Base-by-base conservation (phyloP, 805 yeast species). In the Saturnispora silvae region DNA sequence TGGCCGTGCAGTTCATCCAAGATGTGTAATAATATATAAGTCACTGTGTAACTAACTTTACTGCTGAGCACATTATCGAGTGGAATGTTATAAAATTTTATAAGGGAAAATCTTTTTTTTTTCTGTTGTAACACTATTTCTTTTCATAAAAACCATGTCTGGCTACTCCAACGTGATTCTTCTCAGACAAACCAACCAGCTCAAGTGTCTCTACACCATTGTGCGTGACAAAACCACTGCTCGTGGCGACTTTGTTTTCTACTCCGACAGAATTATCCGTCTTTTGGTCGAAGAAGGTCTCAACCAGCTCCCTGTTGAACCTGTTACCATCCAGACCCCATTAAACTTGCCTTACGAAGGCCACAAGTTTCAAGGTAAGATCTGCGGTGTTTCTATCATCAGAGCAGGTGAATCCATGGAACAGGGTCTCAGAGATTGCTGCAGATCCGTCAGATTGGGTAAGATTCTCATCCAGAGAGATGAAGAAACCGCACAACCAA, bases 331-430 rank as follows among this genome's bases (percentile, higher is more conserved):
- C 32, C 68, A 68, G 36, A 87, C 97, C 25, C 89, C 94, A 32
- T 77, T 92, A 10, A 80, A 78, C 37, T 69, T 75, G 45, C 60
- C 62, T 27, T 85, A 73, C 56, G 68, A 72, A 3, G 99, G 99
- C 11, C 79, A 80, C 40, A 67, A 69, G 42, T 89, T 89, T 58
- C 63, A 75, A 52, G 97, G 98, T 31, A 86, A 84, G 60, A 92
- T 92, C 43, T 89, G 97, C 58, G 99, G 99, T 47, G 99, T 92
- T 26, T 85, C 96, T 14, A 92, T 92, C 55, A 94, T 92, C 51
- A 73, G 99, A 57, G 99, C 99, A 4, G 99, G 99, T 47, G 99
- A 92, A 61, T 81, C 94, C 31, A 92, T 92, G 99, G 99, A 92
- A 61, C 94, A 85, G 68, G 98, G 97, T 24, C 67, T 92, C 46